Percentiles rank a stretch among this genome's conserved stretches.
Evolutionary conservation across 306 rosid genomes (phyloP).

Genomic region (Purshia tridentata): DNA sequence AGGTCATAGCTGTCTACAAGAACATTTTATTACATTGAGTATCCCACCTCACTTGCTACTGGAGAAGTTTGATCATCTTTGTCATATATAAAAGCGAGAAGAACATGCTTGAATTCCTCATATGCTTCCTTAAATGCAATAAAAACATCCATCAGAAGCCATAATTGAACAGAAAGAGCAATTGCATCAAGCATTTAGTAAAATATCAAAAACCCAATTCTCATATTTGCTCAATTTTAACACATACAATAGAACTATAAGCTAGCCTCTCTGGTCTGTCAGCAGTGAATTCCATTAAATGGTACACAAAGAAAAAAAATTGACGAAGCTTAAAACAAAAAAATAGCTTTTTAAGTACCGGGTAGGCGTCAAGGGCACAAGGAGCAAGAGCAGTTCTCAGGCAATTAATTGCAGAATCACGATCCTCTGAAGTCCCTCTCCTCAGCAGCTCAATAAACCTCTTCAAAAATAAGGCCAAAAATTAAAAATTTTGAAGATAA

Average conservation of each 20-base stretch:
- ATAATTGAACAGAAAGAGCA: conserved; percentile 4
- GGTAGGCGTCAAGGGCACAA: conserved; percentile 95
- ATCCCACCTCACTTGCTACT: conserved; percentile 75
- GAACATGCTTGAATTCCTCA: conserved; percentile 96
- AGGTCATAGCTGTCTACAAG: not conserved
- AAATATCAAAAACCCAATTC: not conserved
- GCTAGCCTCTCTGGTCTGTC: not conserved
- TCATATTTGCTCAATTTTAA: not conserved
- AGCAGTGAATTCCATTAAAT: not conserved
- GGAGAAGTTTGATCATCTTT: conserved; percentile 83
- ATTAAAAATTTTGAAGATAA: not conserved
- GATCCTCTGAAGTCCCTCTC: conserved; percentile 71
- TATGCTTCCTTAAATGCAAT: conserved; percentile 88
- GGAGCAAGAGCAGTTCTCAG: conserved; percentile 88
- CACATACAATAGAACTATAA: not conserved
- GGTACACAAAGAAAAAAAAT: not conserved
- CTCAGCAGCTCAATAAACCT: conserved; percentile 94
- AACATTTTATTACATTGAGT: not conserved
- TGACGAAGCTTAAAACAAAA: not conserved
- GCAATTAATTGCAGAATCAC: conserved; percentile 81
- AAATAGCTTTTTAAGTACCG: conserved; percentile 44
- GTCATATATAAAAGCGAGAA: conserved; percentile 91
- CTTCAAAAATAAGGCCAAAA: conserved; percentile 33
- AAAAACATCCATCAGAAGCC: conserved; percentile 40
- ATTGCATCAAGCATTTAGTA: conserved; percentile 2